Evolutionary conservation across 257 asterid genomes (phyloP), one percentile per base, ranked within the genome.

Genomic region (Primulina eburnea): DNA sequence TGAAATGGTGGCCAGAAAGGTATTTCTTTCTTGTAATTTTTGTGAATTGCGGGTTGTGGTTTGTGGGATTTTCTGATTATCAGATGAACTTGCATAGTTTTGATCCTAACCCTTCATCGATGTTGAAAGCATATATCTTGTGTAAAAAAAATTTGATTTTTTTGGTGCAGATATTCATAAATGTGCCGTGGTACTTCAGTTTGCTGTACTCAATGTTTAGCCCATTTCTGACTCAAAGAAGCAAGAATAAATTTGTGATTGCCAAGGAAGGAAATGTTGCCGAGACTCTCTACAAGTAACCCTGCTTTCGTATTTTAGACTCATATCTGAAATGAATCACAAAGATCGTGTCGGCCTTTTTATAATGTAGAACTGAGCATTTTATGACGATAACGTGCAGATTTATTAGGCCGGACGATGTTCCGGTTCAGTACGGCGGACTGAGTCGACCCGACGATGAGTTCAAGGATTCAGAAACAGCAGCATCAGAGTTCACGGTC

Each of bases 111-210:
- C 10, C 40, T 35, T 35, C 40, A 35, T 35, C 10, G 10, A 35
- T 35, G 40, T 35, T 10, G 50, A 43, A 37, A 34, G 7, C n/a
- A 29, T 3, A 9, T 29, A n/a, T 28, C 28, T 74, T 47, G 50
- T 11, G 53, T 43, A 72, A 0, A 35, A 24, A 24, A 28, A 38
- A 33, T 56, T 47, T 56, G 1, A 4, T 20, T 60, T 68, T 70
- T 30, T 60, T 65, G 20, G 4, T 78, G 73, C 79, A 90, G 98
- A 86, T 92, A 72, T 92, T 92, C 71, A 73, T 92, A 74, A 92
- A 92, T 57, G 98, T 92, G 68, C 96, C 98, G 40, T 93, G 99
- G 99, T 93, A 90, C 85, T 93, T 93, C 66, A 90, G 89, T 72
- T 64, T 93, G 89, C 9, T 93, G 82, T 93, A 93, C 71, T 87